Evolutionary conservation across 495 filamentous ascomycete species (phyloP).

Genomic region (Tuber calosporum): DNA sequence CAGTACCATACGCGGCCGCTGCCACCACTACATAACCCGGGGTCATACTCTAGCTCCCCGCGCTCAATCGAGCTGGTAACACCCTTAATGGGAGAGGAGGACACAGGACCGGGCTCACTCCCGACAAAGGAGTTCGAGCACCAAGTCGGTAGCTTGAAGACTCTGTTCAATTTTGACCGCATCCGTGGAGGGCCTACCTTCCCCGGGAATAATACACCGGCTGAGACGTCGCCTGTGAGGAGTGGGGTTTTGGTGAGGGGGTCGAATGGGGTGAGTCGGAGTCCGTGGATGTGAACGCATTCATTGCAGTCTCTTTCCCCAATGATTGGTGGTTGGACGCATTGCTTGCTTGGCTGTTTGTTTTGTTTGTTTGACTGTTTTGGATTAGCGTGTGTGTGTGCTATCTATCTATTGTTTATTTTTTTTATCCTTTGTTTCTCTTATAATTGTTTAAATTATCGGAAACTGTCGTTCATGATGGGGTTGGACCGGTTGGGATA

Average conservation of each 20-base stretch:
- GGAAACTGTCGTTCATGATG: background rate
- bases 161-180: slow-evolving; percentile 42
- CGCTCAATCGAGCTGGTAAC: slow-evolving; percentile 43
- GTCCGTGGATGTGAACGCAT: background rate
- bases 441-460: background rate
- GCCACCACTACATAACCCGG: slow-evolving; percentile 39
- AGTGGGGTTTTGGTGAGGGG: background rate
- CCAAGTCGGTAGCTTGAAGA: slow-evolving; percentile 36
- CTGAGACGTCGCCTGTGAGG: background rate
- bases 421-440: background rate
- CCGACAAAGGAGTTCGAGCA: slow-evolving; percentile 21
- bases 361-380: background rate
- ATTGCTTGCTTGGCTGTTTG: background rate
- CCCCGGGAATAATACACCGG: background rate
- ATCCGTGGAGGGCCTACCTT: slow-evolving; percentile 34
- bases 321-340: background rate
- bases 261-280: background rate
- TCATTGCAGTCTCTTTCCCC: background rate
- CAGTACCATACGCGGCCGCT: slow-evolving; percentile 40
- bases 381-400: background rate
- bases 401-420: background rate
- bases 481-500: slow-evolving; percentile 2
- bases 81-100: slow-evolving; percentile 21
- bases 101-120: slow-evolving; percentile 24
- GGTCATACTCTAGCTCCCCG: slow-evolving; percentile 39